Percentiles rank a stretch among this genome's conserved stretches.
Conservation (phyloP, 768 basidiomycete genomes). For the Floccularia luteovirens region DNA sequence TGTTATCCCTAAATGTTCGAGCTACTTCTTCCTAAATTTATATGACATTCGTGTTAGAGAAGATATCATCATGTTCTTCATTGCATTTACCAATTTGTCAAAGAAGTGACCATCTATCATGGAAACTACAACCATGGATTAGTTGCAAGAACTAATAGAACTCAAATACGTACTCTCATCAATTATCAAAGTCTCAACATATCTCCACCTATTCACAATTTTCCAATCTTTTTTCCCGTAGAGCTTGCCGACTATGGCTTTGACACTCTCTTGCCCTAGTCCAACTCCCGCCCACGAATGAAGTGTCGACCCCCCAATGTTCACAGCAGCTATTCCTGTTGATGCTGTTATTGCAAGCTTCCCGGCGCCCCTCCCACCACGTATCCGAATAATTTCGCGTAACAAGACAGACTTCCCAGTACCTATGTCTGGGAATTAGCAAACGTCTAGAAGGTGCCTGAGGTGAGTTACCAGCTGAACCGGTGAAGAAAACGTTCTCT, state of each 20-base stretch:
- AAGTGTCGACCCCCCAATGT: constrained; percentile 75
- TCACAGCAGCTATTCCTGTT: constrained; percentile 73
- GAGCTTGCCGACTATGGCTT: constrained; percentile 48
- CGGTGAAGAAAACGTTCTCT: constrained; percentile 78
- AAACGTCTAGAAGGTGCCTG: neutral
- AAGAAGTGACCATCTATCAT: constrained; percentile 82
- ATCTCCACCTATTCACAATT: constrained; percentile 52
- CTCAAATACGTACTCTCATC: constrained; percentile 62
- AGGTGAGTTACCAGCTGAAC: constrained; percentile 60
- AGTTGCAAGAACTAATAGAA: neutral
- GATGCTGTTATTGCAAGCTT: constrained; percentile 73
- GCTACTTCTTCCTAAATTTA: constrained; percentile 52
- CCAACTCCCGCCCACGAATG: constrained; percentile 84
- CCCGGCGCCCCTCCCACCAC: constrained; percentile 18
- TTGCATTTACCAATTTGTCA: constrained; percentile 61
- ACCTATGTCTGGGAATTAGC: constrained; percentile 22
- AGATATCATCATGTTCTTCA: neutral
- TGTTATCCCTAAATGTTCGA: constrained; percentile 40
- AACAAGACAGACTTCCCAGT: constrained; percentile 84
- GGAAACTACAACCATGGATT: constrained; percentile 46
- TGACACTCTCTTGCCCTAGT: constrained; percentile 51
- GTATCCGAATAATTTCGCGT: constrained; percentile 58
- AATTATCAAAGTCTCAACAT: constrained; percentile 61
- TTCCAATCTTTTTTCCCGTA: constrained; percentile 27
- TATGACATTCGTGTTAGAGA: constrained; percentile 18